These are phyloP conservation scores for Penicillium argentinense DNA, from an alignment of 495 filamentous ascomycete species.

Conservation along the genomic window DNA sequence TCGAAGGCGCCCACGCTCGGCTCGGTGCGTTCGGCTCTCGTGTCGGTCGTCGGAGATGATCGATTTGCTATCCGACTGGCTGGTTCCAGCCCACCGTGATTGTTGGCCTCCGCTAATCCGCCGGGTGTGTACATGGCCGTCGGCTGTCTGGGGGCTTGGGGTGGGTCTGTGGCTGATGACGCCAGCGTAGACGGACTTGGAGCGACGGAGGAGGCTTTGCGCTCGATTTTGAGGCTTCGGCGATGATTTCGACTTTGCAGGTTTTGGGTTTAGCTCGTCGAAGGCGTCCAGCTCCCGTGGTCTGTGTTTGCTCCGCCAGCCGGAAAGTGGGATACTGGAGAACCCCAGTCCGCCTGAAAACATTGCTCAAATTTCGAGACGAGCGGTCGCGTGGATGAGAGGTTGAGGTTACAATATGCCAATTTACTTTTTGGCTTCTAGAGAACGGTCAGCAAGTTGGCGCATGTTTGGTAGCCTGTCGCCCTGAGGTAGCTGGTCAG, in stretches of 20 bases:
- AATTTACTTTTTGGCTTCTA: background rate
- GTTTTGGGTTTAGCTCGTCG: background rate
- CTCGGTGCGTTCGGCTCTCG: background rate
- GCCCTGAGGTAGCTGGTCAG: no score
- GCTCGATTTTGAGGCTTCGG: background rate
- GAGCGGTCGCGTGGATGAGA: background rate
- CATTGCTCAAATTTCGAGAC: background rate
- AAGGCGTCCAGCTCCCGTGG: background rate
- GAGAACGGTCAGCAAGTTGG: no score
- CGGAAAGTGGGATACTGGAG: background rate
- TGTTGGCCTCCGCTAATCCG: background rate
- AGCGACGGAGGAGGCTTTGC: background rate
- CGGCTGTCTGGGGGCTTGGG: background rate
- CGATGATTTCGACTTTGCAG: no score
- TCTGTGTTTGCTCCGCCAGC: constrained; percentile 1
- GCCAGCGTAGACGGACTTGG: background rate
- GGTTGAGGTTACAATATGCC: background rate
- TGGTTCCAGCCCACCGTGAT: background rate
- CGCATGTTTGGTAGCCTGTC: no score
- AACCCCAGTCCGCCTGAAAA: background rate
- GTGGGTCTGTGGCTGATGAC: background rate
- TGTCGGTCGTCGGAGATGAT: background rate
- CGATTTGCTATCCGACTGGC: background rate
- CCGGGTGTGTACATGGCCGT: background rate
- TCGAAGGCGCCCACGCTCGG: background rate